Evolutionary conservation across 768 basidiomycete species (phyloP).

Genomic region (Ramaria sp.): DNA sequence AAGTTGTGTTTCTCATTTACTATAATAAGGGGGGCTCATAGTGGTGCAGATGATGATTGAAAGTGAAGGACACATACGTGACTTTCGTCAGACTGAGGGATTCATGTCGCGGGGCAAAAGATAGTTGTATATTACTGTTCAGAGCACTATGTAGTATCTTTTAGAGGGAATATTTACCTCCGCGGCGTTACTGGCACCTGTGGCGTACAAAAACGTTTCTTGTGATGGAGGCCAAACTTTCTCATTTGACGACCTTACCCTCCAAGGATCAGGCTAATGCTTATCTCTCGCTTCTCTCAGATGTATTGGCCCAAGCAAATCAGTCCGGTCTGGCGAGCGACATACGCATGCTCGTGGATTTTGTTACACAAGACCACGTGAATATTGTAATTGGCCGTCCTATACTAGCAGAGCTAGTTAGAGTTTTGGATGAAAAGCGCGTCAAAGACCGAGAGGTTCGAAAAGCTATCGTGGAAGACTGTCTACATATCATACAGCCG

Average conservation of each 20-base stretch:
- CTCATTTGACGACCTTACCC: slow-evolving; percentile 47
- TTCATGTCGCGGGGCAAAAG: slow-evolving; percentile 19
- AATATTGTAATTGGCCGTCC: slow-evolving; percentile 85
- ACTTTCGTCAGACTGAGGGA: slow-evolving; percentile 71
- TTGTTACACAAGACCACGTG: slow-evolving; percentile 70
- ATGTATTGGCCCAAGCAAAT: slow-evolving; percentile 45
- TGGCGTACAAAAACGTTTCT: neutral
- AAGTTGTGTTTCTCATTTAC: slow-evolving; percentile 18
- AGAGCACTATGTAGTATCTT: no score
- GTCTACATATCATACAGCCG: slow-evolving; percentile 58
- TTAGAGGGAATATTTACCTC: no score
- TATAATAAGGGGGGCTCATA: neutral
- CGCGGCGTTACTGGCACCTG: neutral
- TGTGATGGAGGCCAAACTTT: slow-evolving; percentile 55
- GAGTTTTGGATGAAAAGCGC: slow-evolving; percentile 43
- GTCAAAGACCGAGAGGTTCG: slow-evolving; percentile 45
- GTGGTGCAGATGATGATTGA: slow-evolving; percentile 59
- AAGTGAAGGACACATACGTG: slow-evolving; percentile 53
- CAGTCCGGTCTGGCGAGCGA: slow-evolving; percentile 36
- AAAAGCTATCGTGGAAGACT: slow-evolving; percentile 67
- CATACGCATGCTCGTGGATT: slow-evolving; percentile 65
- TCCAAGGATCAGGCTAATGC: slow-evolving; percentile 83
- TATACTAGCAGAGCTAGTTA: slow-evolving; percentile 77
- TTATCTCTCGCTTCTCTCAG: slow-evolving; percentile 57
- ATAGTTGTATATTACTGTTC: slow-evolving; percentile 9